A percentile compares a stretch with the other conserved stretches of the same genome.
These are phyloP conservation scores for Eremochloa ophiuroides DNA, from an alignment of 176 grass and related monocot species.

Conservation along the genomic window DNA sequence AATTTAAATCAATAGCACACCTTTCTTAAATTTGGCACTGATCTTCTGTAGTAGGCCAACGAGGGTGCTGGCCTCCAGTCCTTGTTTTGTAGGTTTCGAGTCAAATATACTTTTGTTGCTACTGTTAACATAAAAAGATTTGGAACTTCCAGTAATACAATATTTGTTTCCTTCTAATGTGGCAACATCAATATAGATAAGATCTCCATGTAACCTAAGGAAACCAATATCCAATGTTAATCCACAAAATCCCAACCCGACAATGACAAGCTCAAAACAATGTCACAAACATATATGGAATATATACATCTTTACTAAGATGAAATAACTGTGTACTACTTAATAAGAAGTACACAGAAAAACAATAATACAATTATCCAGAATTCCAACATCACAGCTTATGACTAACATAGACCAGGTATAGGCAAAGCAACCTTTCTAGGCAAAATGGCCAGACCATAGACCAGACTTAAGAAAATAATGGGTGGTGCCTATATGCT, in stretches of 20 bases:
- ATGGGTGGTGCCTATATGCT: background rate
- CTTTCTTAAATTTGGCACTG: constrained; percentile 97
- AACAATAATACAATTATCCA: background rate
- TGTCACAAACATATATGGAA: background rate
- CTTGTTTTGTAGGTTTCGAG: constrained; percentile 70
- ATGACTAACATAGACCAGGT: background rate
- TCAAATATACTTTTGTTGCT: constrained; percentile 67
- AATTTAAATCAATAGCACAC: constrained; percentile 29
- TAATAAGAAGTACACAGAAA: background rate
- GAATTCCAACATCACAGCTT: background rate
- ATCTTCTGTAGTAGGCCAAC: constrained; percentile 83
- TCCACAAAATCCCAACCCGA: background rate
- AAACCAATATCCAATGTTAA: constrained; percentile 22
- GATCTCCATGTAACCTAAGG: constrained; percentile 80
- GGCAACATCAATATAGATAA: constrained; percentile 87
- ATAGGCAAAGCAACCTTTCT: background rate
- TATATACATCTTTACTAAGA: background rate
- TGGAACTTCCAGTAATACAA: constrained; percentile 92
- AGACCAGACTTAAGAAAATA: background rate
- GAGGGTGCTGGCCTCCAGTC: constrained; percentile 70
- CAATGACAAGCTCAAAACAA: background rate
- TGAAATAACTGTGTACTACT: background rate
- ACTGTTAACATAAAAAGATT: constrained; percentile 85
- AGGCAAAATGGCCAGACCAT: background rate
- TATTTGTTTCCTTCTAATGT: constrained; percentile 87